Base-by-base conservation (phyloP, 2,329 filamentous ascomycete species). In the Geosmithia flava region DNA sequence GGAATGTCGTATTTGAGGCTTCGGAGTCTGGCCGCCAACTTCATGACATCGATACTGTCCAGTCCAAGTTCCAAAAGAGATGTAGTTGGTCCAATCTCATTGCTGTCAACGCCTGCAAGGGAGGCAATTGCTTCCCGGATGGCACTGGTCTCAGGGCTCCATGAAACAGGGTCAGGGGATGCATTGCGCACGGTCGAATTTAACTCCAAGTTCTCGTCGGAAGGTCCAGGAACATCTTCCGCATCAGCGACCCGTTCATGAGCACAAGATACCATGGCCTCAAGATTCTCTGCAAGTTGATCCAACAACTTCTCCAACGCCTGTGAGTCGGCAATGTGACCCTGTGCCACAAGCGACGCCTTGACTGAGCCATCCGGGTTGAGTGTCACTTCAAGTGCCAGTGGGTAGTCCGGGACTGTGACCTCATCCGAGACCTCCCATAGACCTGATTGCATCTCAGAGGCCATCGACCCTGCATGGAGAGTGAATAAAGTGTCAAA, bases 21-120 rank as follows among this genome's bases (percentile, higher is more conserved):
- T 53, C 76, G 84, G 2, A 95, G 69, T 47, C 80, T 75, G 0
- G 87, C 81, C 0, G 86, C 84, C 0, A 96, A 68, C 56, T 88
- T 94, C 61, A 96, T 91, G 2, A 85, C 78, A 62, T 96, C 90
- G 50, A 96, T 94, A 57, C 90, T 95, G 67, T 96, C 91, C 7
- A 96, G 73, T 0, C 90, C 90, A 30, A 96, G 73, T 55, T 91
- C 81, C 40, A 94, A 81, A 11, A 96, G 78, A 0, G 83, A 83
- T 0, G 78, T 79, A 7, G 69, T 63, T 47, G 77, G 74, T 2
- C 66, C 61, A 39, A 95, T 67, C 0, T 72, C 64, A 2, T 70
- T 60, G 3, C 64, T 59, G 0, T 74, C 59, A 0, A 81, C 58
- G 0, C 72, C 74, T 1, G 81, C 77, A 5, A 95, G 66, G 0